Conservation (phyloP, 2,329 filamentous ascomycete genomes). For the Penicillium italicum region DNA sequence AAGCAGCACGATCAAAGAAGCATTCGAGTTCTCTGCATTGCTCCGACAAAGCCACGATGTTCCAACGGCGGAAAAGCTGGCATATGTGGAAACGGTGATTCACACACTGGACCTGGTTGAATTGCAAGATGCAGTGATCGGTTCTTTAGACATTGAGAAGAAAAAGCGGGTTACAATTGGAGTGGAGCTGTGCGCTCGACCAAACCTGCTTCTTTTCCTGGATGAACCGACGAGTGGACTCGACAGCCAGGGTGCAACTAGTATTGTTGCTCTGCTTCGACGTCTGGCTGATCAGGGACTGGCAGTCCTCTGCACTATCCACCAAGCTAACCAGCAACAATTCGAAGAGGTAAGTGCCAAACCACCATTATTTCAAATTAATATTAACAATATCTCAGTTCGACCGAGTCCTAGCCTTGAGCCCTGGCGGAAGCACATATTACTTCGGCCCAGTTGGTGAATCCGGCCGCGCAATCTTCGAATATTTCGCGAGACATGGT, state of each 20-base stretch:
- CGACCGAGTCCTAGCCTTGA: conserved; percentile 65
- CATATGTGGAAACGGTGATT: conserved; percentile 60
- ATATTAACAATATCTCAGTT: conserved; percentile 49
- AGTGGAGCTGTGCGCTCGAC: conserved; percentile 64
- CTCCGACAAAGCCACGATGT: conserved; percentile 53
- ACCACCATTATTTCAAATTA: neutral
- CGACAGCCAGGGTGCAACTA: conserved; percentile 62
- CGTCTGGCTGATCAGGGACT: conserved; percentile 60
- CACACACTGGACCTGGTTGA: conserved; percentile 58
- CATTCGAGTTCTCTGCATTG: conserved; percentile 61
- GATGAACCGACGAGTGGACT: conserved; percentile 65
- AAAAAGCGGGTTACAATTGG: conserved; percentile 66
- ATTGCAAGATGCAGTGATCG: conserved; percentile 60
- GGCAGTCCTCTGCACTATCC: conserved; percentile 66
- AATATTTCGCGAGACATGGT: conserved; percentile 62
- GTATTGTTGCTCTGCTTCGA: conserved; percentile 60
- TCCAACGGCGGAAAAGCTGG: conserved; percentile 55
- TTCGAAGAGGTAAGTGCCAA: conserved; percentile 42
- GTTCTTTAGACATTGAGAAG: conserved; percentile 61
- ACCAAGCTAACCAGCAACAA: conserved; percentile 62
- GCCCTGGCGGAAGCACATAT: conserved; percentile 62
- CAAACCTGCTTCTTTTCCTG: conserved; percentile 61
- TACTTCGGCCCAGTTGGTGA: conserved; percentile 66
- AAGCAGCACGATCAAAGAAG: conserved; percentile 62
- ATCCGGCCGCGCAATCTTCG: conserved; percentile 58